Percentiles rank a stretch among this genome's conserved stretches.
Evolutionary conservation across 345 rosid genomes (phyloP).

Genomic region (Aquilaria yunnanensis): DNA sequence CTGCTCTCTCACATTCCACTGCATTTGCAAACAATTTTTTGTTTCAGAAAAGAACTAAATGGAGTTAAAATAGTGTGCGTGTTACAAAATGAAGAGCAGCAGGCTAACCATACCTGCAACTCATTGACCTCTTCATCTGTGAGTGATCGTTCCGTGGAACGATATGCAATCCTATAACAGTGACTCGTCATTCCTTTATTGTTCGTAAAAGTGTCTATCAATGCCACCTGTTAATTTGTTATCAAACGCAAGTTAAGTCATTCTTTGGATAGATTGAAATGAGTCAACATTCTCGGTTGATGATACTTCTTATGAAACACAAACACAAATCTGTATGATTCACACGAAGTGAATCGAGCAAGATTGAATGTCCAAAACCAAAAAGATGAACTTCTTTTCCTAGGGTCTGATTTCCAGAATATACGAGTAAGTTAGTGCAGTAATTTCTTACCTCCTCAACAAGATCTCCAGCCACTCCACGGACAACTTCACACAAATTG

Average conservation of each 20-base stretch:
- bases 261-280: background rate
- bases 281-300: background rate
- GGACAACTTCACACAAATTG: slow-evolving; percentile 83
- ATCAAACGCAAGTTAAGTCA: background rate
- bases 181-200: slow-evolving; percentile 93
- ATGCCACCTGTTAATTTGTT: slow-evolving; percentile 39
- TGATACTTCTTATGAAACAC: background rate
- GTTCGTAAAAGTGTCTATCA: slow-evolving; percentile 85
- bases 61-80: too few relatives aligned
- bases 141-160: slow-evolving; percentile 95
- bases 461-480: slow-evolving; percentile 95
- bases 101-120: slow-evolving; percentile 52
- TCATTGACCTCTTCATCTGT: slow-evolving; percentile 84
- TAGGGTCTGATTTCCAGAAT: background rate
- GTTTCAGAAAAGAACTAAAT: background rate
- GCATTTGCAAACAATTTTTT: slow-evolving; percentile 19
- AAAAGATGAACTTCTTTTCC: background rate
- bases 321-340: background rate
- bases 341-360: background rate
- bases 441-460: slow-evolving; percentile 75
- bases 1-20: slow-evolving; percentile 78
- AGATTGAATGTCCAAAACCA: background rate
- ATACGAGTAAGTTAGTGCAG: too few relatives aligned
- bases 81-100: too few relatives aligned
- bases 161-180: slow-evolving; percentile 81